Percentiles rank a stretch among this genome's conserved stretches.
phyloP scores from a whole-genome alignment of 2,329 filamentous ascomycete species.

The Sporothrix luriei region DNA sequence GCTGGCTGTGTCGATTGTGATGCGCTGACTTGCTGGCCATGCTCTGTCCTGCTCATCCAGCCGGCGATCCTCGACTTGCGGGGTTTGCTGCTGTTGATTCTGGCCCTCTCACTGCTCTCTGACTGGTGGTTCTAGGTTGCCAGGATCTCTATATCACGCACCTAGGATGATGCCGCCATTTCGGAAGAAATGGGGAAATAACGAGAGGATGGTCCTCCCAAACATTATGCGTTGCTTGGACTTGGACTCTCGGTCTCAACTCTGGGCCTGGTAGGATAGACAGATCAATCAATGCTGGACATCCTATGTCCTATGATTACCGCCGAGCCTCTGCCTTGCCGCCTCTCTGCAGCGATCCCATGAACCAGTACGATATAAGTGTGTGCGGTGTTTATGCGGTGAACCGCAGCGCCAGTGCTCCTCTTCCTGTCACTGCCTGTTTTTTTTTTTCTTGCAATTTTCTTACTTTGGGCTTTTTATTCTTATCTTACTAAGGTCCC shows the following conservation, averaged over 20 bases:
- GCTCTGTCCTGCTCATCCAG: conserved; percentile 5
- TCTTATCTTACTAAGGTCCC: neutral
- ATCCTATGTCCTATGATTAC: conserved; percentile 17
- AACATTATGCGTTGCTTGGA: conserved; percentile 24
- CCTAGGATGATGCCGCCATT: neutral
- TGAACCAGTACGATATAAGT: neutral
- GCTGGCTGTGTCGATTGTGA: conserved; percentile 16
- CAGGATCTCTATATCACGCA: neutral
- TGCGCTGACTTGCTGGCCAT: conserved; percentile 5
- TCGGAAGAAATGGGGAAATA: neutral
- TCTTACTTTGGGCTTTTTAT: too few species aligned
- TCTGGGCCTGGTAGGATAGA: too few species aligned
- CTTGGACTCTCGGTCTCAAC: neutral
- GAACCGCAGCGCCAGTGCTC: neutral
- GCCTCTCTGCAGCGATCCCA: conserved; percentile 9
- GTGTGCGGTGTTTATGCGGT: conserved; percentile 22
- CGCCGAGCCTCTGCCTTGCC: conserved; percentile 22
- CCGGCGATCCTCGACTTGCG: conserved; percentile 1
- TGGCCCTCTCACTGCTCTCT: neutral
- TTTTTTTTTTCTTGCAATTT: neutral
- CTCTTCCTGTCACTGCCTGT: neutral
- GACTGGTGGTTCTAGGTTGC: neutral
- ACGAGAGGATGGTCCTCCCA: conserved; percentile 10
- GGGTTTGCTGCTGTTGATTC: neutral
- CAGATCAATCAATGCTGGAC: neutral